phyloP scores from a whole-genome alignment of 768 basidiomycete species.

The Pleurotus tuoliensis region DNA sequence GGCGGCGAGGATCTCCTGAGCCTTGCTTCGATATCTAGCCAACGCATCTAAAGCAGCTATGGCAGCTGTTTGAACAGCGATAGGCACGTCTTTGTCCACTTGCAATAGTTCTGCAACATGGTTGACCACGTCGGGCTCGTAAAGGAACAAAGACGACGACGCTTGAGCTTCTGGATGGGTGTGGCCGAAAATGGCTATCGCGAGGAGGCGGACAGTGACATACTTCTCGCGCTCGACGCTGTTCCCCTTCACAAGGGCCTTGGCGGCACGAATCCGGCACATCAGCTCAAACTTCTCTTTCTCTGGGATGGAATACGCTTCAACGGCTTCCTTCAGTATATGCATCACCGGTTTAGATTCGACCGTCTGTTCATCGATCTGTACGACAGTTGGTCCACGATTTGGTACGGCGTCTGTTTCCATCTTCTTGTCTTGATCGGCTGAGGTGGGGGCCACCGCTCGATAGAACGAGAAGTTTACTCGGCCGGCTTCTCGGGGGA shows the following conservation, averaged over 20 bases:
- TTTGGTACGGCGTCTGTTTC: constrained; percentile 50
- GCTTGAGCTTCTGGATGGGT: constrained; percentile 79
- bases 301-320: constrained; percentile 65
- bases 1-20: constrained; percentile 83
- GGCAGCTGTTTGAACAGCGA: constrained; percentile 77
- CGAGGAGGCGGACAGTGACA: constrained; percentile 73
- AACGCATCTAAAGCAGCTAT: constrained; percentile 89
- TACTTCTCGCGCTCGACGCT: constrained; percentile 74
- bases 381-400: constrained; percentile 60
- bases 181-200: constrained; percentile 89
- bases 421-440: constrained; percentile 41
- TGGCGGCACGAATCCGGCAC: constrained; percentile 80
- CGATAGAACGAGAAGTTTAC: constrained; percentile 82
- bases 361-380: constrained; percentile 59
- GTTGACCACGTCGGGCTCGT: constrained; percentile 88
- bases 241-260: constrained; percentile 55
- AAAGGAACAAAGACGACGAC: constrained; percentile 80
- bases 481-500: constrained; percentile 73
- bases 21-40: constrained; percentile 76
- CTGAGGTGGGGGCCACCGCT: constrained; percentile 37
- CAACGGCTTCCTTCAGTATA: constrained; percentile 70
- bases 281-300: constrained; percentile 86
- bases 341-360: constrained; percentile 65
- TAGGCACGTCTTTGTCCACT: constrained; percentile 67
- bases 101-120: constrained; percentile 90